Percentiles rank a stretch among this genome's conserved stretches.
phyloP scores from a whole-genome alignment of 495 filamentous ascomycete species.

The Oleoguttula mirabilis region DNA sequence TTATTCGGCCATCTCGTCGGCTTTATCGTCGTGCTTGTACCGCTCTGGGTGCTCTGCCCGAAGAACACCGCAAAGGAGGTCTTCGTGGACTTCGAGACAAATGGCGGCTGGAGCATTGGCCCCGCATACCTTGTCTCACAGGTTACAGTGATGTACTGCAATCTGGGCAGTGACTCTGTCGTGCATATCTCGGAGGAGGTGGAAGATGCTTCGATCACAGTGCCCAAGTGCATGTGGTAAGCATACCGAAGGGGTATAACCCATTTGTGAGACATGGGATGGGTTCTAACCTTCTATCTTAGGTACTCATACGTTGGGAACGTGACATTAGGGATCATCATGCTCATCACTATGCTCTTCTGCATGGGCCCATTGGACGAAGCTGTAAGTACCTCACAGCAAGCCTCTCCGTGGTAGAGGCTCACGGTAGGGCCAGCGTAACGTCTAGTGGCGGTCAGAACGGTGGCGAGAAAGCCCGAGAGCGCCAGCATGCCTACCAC shows the following conservation, averaged over 20 bases:
- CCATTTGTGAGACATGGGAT: no score
- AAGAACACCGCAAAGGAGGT: constrained; percentile 26
- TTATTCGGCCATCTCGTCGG: constrained; percentile 23
- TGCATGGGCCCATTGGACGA: constrained; percentile 21
- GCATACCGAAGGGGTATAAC: background rate
- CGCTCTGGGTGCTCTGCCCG: constrained; percentile 21
- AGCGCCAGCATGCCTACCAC: background rate
- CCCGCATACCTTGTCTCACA: constrained; percentile 30
- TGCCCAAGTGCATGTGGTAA: constrained; percentile 34
- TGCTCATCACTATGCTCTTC: constrained; percentile 28
- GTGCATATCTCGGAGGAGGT: constrained; percentile 35
- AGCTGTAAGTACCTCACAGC: constrained; percentile 12
- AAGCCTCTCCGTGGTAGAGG: no score
- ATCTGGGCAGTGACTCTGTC: constrained; percentile 14
- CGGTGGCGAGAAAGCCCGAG: no score
- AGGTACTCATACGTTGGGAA: constrained; percentile 19
- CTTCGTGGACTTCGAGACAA: constrained; percentile 29
- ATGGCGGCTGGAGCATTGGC: constrained; percentile 30
- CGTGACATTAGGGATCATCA: constrained; percentile 21
- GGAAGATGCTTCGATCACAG: constrained; percentile 29
- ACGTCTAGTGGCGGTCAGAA: no score
- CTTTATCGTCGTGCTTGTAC: constrained; percentile 27
- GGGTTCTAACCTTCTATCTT: no score
- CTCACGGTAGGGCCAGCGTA: no score
- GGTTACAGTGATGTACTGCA: constrained; percentile 32